Base-by-base conservation (phyloP, 108 stramenopile species). In the Discostella stelligeroides region DNA sequence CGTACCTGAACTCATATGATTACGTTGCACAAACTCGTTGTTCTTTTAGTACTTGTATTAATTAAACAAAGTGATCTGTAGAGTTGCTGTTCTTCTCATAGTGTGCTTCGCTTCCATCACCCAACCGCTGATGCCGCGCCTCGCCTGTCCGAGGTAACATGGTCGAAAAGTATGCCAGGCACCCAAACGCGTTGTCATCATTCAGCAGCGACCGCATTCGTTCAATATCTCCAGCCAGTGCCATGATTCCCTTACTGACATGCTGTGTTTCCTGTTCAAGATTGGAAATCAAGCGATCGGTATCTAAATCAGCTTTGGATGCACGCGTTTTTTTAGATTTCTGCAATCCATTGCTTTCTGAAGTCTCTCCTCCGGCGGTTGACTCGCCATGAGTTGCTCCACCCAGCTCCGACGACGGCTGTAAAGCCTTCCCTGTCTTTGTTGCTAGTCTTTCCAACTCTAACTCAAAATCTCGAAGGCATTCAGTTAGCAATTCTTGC, bases 221-320 rank as follows among this genome's bases (percentile, higher is more conserved):
- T 58, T 91, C 90, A 50, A 91, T 75, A 39, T 75, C 80, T 42
- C 53, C 57, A 1, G 79, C 74, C 21, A 94, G 65, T 4, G 83
- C 62, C 76, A 89, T 82, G 39, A 94, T 88, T 50, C 82, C 70
- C 69, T 89, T 81, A 68, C 86, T 89, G 18, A 94, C 88, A 60
- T 77, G 76, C 57, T 94, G 88, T 29, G 92, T 94, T 78, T 94
- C 92, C 23, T 82, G 62, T 57, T 94, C 89, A 37, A 94, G 73
- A 66, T 85, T 88, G 6, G 84, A 75, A 27, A 94, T 59, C 8
- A 89, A 70, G 34, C 83, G 85, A 17, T 80, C 73, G 2, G 86
- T 79, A 60, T 89, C 86, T 10, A 71, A 61, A 63, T 75, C 75
- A 37, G 74, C 68, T 73, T 89, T 86, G 1, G 76, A 70, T 45